These are phyloP conservation scores for Reticulascus tulasneorum DNA, from an alignment of 2,329 filamentous ascomycete species.

Conservation along the genomic window DNA sequence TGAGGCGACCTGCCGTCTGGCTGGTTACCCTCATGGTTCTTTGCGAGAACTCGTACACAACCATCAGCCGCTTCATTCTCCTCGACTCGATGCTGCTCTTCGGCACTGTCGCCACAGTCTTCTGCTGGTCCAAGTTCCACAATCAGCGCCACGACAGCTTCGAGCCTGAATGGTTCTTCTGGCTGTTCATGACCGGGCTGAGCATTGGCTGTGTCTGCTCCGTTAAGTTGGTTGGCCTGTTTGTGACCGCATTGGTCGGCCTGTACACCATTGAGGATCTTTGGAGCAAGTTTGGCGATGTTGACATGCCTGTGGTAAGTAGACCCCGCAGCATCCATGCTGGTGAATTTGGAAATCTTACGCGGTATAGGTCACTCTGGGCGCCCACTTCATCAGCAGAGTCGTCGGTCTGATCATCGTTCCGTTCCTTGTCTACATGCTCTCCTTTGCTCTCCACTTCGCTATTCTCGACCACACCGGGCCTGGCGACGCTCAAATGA, in stretches of 20 bases:
- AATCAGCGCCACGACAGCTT: conserved; percentile 82
- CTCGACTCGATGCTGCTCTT: conserved; percentile 98
- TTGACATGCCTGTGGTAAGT: conserved; percentile 83
- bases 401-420: conserved; percentile 85
- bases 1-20: conserved; percentile 86
- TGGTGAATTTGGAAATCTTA: too few species aligned
- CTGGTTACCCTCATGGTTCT: conserved; percentile 94
- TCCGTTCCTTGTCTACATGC: conserved; percentile 86
- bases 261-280: conserved; percentile 95
- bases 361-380: too few species aligned
- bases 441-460: conserved; percentile 95
- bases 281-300: conserved; percentile 96
- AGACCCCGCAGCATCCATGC: too few species aligned
- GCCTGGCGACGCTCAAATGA: conserved; percentile 99
- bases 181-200: conserved; percentile 88
- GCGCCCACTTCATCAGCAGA: conserved; percentile 73
- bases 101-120: conserved; percentile 95
- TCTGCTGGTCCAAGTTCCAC: conserved; percentile 98
- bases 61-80: conserved; percentile 96
- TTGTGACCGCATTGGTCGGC: conserved; percentile 90
- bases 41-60: conserved; percentile 98
- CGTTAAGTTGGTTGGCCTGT: conserved; percentile 96
- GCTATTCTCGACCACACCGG: conserved; percentile 88
- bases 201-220: conserved; percentile 98
- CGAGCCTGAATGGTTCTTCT: conserved; percentile 86